phyloP scores from a whole-genome alignment of 352 stramenopile genomes.

The Globisporangium alternatum region DNA sequence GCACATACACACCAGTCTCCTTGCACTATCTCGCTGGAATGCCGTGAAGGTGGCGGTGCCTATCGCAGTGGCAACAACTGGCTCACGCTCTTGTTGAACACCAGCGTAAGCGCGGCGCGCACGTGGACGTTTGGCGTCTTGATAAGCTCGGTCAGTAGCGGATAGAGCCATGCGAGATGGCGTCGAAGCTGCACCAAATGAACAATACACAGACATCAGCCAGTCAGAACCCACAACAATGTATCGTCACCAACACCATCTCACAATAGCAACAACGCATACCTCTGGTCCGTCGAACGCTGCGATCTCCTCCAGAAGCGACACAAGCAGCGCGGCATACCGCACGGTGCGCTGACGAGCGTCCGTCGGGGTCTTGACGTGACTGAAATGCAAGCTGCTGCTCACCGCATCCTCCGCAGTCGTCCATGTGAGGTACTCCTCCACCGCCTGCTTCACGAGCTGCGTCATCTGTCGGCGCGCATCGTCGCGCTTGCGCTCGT shows the following conservation, averaged over 20 bases:
- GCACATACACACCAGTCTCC: neutral
- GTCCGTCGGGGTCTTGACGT: constrained; percentile 34
- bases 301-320: constrained; percentile 42
- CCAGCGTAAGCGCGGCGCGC: constrained; percentile 49
- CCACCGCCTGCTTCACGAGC: constrained; percentile 57
- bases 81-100: constrained; percentile 63
- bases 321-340: constrained; percentile 55
- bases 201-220: constrained; percentile 12
- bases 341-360: constrained; percentile 50
- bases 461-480: constrained; percentile 62
- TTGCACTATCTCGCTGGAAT: neutral
- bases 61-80: constrained; percentile 43
- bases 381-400: constrained; percentile 13
- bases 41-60: neutral
- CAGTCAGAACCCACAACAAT: neutral
- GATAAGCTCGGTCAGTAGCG: constrained; percentile 71
- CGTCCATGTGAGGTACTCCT: constrained; percentile 73
- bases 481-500: constrained; percentile 51
- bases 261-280: constrained; percentile 11
- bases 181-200: constrained; percentile 45
- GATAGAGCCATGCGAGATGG: constrained; percentile 78
- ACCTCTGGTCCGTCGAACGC: constrained; percentile 57
- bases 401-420: neutral
- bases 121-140: constrained; percentile 63
- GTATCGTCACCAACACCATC: constrained; percentile 3